Conservation (phyloP, 805 yeast species). For the Ogataea siamensis region DNA sequence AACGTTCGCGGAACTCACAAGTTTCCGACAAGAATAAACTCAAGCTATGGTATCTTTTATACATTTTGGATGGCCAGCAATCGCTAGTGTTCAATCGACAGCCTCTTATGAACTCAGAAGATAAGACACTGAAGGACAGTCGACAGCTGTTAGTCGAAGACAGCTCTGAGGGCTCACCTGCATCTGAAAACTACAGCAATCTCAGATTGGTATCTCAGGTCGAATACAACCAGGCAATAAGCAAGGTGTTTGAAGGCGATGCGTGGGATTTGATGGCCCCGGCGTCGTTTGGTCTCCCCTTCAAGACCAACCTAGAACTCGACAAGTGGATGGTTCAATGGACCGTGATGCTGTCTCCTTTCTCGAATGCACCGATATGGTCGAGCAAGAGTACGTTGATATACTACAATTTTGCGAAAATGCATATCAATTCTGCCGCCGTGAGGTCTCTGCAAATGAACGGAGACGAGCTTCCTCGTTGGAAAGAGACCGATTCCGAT, state of each 20-base stretch:
- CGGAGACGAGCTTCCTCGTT: constrained; percentile 28
- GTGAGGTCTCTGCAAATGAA: constrained; percentile 43
- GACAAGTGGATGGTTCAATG: constrained; percentile 82
- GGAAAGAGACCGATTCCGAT: constrained; percentile 20
- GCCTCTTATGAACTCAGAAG: constrained; percentile 49
- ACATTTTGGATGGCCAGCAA: constrained; percentile 67
- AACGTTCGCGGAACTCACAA: constrained; percentile 15
- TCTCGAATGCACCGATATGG: constrained; percentile 53
- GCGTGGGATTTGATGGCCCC: constrained; percentile 64
- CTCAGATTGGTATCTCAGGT: constrained; percentile 65
- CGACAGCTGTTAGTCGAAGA: constrained; percentile 35
- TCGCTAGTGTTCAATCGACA: constrained; percentile 58
- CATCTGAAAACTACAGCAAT: constrained; percentile 39
- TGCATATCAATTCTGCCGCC: constrained; percentile 60
- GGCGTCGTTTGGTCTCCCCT: constrained; percentile 62
- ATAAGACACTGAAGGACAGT: constrained; percentile 43
- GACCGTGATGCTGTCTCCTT: constrained; percentile 66
- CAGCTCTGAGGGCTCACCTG: constrained; percentile 1
- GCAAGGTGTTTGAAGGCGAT: constrained; percentile 53
- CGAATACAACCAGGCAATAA: constrained; percentile 62
- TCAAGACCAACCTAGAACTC: constrained; percentile 60
- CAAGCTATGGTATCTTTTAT: constrained; percentile 65
- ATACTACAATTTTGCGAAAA: constrained; percentile 71
- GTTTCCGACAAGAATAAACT: constrained; percentile 43
- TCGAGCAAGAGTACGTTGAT: constrained; percentile 66